Percentiles rank a stretch among this genome's conserved stretches.
These are phyloP conservation scores for Paecilomyces variotii DNA, from an alignment of 2,329 filamentous ascomycete species.

Conservation along the genomic window DNA sequence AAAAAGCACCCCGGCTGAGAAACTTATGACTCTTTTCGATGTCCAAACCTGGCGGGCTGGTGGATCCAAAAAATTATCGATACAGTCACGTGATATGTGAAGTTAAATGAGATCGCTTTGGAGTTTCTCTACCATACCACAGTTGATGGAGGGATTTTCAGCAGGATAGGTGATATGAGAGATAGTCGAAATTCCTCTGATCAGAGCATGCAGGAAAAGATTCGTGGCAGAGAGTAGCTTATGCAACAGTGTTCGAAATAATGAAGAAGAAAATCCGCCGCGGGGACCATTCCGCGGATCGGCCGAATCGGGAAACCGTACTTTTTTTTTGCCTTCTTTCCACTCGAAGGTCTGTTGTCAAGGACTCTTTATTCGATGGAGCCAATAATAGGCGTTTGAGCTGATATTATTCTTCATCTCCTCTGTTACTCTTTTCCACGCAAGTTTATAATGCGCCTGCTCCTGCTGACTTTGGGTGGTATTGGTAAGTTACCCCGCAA, in stretches of 20 bases:
- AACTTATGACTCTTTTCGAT: not conserved
- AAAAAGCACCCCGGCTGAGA: not conserved
- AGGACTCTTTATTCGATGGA: not conserved
- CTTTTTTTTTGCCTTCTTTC: not conserved
- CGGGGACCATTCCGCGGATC: not conserved
- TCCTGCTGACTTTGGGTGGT: not conserved
- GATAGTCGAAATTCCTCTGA: too few relatives aligned
- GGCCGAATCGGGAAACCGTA: not conserved
- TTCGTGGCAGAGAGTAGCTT: too few relatives aligned
- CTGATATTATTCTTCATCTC: not conserved
- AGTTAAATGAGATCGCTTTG: not conserved
- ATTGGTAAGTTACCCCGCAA: not conserved
- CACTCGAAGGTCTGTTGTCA: not conserved
- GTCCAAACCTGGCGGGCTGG: not conserved
- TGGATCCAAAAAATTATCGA: not conserved
- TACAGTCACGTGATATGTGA: not conserved
- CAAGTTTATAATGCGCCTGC: not conserved
- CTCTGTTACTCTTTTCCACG: not conserved
- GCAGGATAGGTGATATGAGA: too few relatives aligned
- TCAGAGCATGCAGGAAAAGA: too few relatives aligned
- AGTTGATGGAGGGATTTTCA: not conserved
- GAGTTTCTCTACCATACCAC: not conserved
- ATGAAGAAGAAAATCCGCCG: not conserved
- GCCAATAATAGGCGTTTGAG: not conserved
- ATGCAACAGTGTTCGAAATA: not conserved